A percentile compares a stretch with the other conserved stretches of the same genome.
phyloP scores from a whole-genome alignment of 164 flowering plant genomes.

The Sextonia rubra region DNA sequence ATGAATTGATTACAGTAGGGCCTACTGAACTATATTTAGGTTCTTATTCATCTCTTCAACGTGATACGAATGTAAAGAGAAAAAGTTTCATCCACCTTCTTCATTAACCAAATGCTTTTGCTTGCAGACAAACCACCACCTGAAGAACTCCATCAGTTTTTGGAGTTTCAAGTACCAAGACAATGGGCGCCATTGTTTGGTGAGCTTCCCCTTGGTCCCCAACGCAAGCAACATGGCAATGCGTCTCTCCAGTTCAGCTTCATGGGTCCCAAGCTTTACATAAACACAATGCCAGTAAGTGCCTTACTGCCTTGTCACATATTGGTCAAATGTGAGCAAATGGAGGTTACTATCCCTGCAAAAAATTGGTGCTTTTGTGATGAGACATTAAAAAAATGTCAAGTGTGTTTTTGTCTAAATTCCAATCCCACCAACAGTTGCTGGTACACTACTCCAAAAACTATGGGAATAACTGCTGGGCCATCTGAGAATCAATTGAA shows the following conservation, averaged over 20 bases:
- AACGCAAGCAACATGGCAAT: slow-evolving; percentile 48
- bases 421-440: background rate
- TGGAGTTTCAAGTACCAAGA: slow-evolving; percentile 91
- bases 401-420: background rate
- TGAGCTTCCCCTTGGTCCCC: slow-evolving; percentile 96
- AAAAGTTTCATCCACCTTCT: background rate
- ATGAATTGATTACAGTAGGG: background rate
- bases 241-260: slow-evolving; percentile 77
- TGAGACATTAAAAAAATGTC: background rate
- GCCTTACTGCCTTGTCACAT: background rate
- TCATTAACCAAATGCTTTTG: slow-evolving; percentile 2
- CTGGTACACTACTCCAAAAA: background rate
- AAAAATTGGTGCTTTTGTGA: background rate
- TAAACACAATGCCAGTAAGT: slow-evolving; percentile 68
- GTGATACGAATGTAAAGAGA: background rate
- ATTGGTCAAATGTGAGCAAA: background rate
- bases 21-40: background rate
- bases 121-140: slow-evolving; percentile 86
- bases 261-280: slow-evolving; percentile 82
- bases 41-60: background rate
- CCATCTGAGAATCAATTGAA: no score
- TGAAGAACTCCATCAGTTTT: slow-evolving; percentile 88
- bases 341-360: background rate
- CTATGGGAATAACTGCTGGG: background rate
- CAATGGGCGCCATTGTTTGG: slow-evolving; percentile 97